Conservation (phyloP, 2,329 filamentous ascomycete genomes). For the Trichothecium roseum region DNA sequence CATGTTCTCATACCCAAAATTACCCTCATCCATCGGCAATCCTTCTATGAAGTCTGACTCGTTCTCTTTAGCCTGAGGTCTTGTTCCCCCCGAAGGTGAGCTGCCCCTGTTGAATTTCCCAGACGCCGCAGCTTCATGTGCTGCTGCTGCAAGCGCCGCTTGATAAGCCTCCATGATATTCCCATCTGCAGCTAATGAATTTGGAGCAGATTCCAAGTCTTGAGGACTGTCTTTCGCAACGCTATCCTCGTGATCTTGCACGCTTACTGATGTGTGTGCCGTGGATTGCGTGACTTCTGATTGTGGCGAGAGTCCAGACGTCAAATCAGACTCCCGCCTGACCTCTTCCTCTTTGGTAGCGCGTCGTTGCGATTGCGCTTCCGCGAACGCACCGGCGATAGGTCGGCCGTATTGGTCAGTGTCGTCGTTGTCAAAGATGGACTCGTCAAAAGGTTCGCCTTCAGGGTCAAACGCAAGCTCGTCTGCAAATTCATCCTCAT, state of each 20-base stretch:
- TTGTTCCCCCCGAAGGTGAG: background rate
- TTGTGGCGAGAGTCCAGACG: constrained; percentile 31
- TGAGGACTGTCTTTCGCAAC: constrained; percentile 6
- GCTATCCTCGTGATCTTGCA: constrained; percentile 3
- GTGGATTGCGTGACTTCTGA: constrained; percentile 37
- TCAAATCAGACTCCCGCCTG: constrained; percentile 37
- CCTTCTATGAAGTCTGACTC: constrained; percentile 2
- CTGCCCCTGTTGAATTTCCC: constrained; percentile 53
- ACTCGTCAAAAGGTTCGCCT: constrained; percentile 56
- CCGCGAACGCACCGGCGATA: constrained; percentile 46
- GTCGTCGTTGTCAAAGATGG: constrained; percentile 60
- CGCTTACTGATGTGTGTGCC: constrained; percentile 40
- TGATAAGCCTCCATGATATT: constrained; percentile 57
- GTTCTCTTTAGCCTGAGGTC: constrained; percentile 1
- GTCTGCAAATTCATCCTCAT: constrained; percentile 33
- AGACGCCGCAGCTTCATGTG: constrained; percentile 63
- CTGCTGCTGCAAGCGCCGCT: constrained; percentile 72
- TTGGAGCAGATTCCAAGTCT: constrained; percentile 3
- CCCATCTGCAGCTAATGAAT: constrained; percentile 5
- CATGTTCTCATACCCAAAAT: constrained; percentile 47
- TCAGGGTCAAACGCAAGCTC: constrained; percentile 32
- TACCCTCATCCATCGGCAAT: constrained; percentile 39
- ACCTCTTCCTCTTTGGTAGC: constrained; percentile 15
- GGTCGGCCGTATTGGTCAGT: constrained; percentile 52
- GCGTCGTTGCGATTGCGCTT: constrained; percentile 36